These are phyloP conservation scores for Dioscorea cayenensis DNA, from an alignment of 116 monocot species.

Conservation along the genomic window DNA sequence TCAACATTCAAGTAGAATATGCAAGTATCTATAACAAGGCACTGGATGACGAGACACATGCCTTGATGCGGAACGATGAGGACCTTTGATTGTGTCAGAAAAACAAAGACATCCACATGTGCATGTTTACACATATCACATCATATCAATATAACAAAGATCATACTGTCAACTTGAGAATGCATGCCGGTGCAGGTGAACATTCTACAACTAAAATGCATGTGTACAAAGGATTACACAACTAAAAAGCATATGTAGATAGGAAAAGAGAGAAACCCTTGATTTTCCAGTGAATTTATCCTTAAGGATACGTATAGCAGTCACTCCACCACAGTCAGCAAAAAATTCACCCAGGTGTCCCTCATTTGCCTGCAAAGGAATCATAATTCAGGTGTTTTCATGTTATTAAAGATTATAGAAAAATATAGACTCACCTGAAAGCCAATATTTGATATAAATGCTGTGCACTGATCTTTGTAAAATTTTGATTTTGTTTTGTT, in stretches of 20 bases:
- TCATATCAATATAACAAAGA: no score
- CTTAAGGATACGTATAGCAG: constrained; percentile 60
- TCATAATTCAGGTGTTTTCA: constrained; percentile 3
- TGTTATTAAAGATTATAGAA: neutral
- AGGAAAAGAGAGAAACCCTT: constrained; percentile 47
- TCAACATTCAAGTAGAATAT: no score
- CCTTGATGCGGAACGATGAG: no score
- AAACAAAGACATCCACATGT: no score
- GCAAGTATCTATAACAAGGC: no score
- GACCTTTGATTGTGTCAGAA: no score
- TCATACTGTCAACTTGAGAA: no score
- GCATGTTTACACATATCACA: neutral
- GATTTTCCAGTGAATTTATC: constrained; percentile 76
- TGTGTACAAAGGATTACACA: neutral
- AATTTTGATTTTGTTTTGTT: constrained; percentile 28
- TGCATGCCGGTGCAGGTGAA: neutral
- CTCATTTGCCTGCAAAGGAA: constrained; percentile 63
- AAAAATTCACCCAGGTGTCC: constrained; percentile 68
- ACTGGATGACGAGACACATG: no score
- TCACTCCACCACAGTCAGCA: constrained; percentile 51
- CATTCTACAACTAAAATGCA: neutral
- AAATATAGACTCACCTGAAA: constrained; percentile 41
- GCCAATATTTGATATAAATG: constrained; percentile 75
- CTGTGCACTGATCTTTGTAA: constrained; percentile 84
- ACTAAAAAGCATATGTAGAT: neutral